phyloP scores from a whole-genome alignment of 345 rosid genomes.

The Rhodamnia argentea region DNA sequence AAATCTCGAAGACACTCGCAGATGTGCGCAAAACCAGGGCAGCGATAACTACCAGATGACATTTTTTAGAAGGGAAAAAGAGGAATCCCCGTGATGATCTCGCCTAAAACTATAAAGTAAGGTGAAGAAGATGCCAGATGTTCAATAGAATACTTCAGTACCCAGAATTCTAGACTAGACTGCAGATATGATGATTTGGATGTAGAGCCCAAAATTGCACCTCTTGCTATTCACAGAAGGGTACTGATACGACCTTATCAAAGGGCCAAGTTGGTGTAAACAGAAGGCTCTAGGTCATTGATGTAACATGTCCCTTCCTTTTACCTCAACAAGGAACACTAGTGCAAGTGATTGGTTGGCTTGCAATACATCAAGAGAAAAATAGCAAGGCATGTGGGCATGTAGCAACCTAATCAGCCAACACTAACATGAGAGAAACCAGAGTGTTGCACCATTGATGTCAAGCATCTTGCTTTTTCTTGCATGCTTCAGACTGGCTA shows the following conservation, averaged over 20 bases:
- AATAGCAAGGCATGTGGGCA: slow-evolving; percentile 8
- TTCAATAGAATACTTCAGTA: not conserved
- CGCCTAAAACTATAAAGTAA: not conserved
- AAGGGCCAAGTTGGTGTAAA: not conserved
- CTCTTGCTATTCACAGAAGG: not conserved
- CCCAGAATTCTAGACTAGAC: not conserved
- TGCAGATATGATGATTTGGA: not conserved
- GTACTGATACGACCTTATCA: not conserved
- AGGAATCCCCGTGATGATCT: not conserved
- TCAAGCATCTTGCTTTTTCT: not conserved
- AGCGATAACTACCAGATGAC: not conserved
- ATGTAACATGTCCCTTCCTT: not conserved
- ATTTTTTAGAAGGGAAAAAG: not conserved
- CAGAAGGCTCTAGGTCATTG: not conserved
- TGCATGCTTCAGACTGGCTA: not conserved
- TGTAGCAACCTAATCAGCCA: not conserved
- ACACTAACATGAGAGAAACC: not conserved
- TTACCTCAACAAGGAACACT: not conserved
- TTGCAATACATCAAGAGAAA: not conserved
- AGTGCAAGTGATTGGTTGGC: not conserved
- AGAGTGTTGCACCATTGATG: not conserved
- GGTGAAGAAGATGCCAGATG: not conserved
- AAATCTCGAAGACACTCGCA: not conserved
- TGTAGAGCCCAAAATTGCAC: not conserved
- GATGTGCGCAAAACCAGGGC: not conserved